These are phyloP conservation scores for Phaffomyces thermotolerans DNA, from an alignment of 805 yeast species.

Conservation along the genomic window DNA sequence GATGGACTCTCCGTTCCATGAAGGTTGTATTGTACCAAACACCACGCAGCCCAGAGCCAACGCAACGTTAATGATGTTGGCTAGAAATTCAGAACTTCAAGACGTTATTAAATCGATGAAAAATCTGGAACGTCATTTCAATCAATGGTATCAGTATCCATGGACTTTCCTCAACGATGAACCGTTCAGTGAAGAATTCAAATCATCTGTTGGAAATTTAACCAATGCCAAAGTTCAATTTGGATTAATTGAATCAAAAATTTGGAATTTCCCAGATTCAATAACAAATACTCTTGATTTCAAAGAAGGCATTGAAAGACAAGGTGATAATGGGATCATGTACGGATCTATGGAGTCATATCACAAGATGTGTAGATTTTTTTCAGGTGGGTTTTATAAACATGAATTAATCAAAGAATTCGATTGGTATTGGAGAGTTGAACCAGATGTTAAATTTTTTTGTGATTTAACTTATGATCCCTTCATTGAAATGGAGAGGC, in stretches of 20 bases:
- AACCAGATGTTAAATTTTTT: conserved; percentile 83
- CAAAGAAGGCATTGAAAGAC: conserved; percentile 54
- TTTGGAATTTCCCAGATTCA: conserved; percentile 63
- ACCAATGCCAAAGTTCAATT: conserved; percentile 63
- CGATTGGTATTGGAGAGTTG: conserved; percentile 96
- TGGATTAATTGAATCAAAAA: conserved; percentile 50
- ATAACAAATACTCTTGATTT: conserved; percentile 24
- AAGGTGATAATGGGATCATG: conserved; percentile 78
- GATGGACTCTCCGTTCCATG: conserved; percentile 40
- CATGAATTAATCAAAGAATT: conserved; percentile 65
- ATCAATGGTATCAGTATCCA: conserved; percentile 90
- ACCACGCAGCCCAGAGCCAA: conserved; percentile 43
- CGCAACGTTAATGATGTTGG: conserved; percentile 80
- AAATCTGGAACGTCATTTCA: conserved; percentile 80
- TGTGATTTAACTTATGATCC: conserved; percentile 94
- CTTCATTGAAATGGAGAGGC: conserved; percentile 66
- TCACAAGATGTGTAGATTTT: conserved; percentile 94
- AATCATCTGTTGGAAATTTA: conserved; percentile 37
- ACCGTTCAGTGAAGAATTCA: conserved; percentile 61
- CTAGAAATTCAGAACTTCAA: conserved; percentile 70
- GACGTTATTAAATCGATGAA: conserved; percentile 71
- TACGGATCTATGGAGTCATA: conserved; percentile 80
- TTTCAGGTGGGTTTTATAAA: conserved; percentile 73
- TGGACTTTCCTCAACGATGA: conserved; percentile 86
- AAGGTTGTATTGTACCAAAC: conserved; percentile 43